phyloP scores from a whole-genome alignment of 179 eudicot species.

The Heliamphora pulchella region DNA sequence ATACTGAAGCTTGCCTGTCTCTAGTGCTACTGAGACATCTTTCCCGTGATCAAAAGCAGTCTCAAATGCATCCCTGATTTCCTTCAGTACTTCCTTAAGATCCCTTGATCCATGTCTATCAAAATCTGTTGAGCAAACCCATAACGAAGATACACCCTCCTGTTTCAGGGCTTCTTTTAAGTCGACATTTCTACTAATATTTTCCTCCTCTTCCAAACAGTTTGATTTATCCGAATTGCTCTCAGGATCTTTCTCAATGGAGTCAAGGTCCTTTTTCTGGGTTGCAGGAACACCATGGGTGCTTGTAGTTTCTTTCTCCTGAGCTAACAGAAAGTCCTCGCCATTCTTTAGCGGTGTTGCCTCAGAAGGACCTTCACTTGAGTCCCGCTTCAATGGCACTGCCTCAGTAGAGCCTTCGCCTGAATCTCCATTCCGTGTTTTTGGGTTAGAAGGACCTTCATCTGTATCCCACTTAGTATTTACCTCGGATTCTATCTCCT shows the following conservation, averaged over 20 bases:
- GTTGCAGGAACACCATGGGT: neutral
- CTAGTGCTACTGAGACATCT: conserved; percentile 9
- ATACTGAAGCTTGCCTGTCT: conserved; percentile 9
- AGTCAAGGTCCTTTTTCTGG: neutral
- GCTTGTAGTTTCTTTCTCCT: neutral
- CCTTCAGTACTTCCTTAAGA: conserved; percentile 10
- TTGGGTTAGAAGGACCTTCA: neutral
- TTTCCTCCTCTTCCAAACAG: conserved; percentile 9
- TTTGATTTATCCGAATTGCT: neutral
- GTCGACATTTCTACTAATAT: neutral
- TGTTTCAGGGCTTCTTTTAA: neutral
- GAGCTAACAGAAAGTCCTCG: neutral
- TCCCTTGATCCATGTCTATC: neutral
- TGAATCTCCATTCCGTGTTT: neutral
- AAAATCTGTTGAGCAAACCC: neutral
- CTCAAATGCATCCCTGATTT: conserved; percentile 11
- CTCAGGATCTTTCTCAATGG: neutral
- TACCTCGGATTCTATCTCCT: neutral
- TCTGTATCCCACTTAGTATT: neutral
- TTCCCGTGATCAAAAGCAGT: conserved; percentile 7
- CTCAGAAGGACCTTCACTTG: conserved; percentile 7
- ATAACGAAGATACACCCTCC: conserved; percentile 1
- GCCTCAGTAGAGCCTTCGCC: neutral
- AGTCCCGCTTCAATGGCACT: neutral
- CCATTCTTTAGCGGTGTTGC: neutral